Base-by-base conservation (phyloP, 306 rosid genomes). In the Canavalia gladiata region DNA sequence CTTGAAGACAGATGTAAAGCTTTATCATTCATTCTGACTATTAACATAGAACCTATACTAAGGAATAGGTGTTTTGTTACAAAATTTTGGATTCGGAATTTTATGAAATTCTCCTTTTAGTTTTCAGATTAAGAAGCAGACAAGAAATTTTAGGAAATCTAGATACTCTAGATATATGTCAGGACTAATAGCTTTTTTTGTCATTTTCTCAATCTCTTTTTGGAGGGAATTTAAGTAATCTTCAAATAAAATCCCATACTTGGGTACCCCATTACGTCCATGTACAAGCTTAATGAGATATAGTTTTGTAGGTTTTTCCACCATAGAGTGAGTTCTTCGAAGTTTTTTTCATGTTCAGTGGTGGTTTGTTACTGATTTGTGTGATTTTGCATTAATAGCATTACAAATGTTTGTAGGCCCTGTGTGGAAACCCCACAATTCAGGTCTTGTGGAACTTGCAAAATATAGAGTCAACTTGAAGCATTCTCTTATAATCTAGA, bases 401-500 rank as follows among this genome's bases (percentile, higher is more conserved):
- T 39, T 13, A 41, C 49, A 65, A 12, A 46, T 69, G 42, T 39
- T 41, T 62, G 45, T 34, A 35, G 52, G 52, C 34, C 0, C 33
- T 7, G 51, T n/a, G 34, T 41, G 34, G 71, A 12, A 65, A 18
- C 25, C 11, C 71, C 42, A 2, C 31, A 41, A 18, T 39, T 1
- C 4, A 46, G 42, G 42, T 47, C 58, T 31, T 11, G 29, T 69
- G 43, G 54, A 47, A 49, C 30, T 33, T 49, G 13, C 75, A 51
- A 72, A 52, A 72, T 72, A 63, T 72, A 35, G 63, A 51, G 46
- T 34, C 49, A 7, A 72, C 13, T 34, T 35, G 34, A 35, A n/a
- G 18, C 54, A 69, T 29, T 18, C 42, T 9, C 29, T 28, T 55
- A 28, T 74, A 39, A 35, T 39, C 46, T n/a, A 72, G 50, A 60